phyloP scores from a whole-genome alignment of 192 early-diverging fungal species.

The Entomortierella parvispora region DNA sequence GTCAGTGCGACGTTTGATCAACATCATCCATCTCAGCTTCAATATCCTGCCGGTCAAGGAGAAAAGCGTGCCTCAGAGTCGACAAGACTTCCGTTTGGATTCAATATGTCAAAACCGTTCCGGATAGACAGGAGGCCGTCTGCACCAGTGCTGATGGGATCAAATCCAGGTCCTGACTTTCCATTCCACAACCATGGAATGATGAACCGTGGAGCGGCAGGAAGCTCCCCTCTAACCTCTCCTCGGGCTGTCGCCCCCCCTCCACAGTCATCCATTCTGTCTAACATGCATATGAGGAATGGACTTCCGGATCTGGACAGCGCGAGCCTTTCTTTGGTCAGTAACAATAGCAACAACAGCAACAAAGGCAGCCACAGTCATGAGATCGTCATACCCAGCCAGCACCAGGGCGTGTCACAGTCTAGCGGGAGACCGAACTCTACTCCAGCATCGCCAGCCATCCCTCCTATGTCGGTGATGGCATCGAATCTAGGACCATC shows the following conservation, averaged over 20 bases:
- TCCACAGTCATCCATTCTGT: slow-evolving; percentile 20
- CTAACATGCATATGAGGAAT: slow-evolving; percentile 31
- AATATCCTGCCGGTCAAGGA: slow-evolving; percentile 8
- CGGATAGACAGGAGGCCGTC: slow-evolving; percentile 37
- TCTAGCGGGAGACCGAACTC: slow-evolving; percentile 23
- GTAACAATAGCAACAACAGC: neutral
- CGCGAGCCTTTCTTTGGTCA: neutral
- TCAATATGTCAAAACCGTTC: slow-evolving; percentile 46
- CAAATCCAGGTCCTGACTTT: slow-evolving; percentile 25
- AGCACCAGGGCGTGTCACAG: slow-evolving; percentile 2
- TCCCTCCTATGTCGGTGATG: slow-evolving; percentile 21
- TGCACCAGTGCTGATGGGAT: slow-evolving; percentile 35
- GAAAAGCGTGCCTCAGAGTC: slow-evolving; percentile 5
- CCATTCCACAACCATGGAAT: slow-evolving; percentile 19
- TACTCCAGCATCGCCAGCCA: slow-evolving; percentile 37
- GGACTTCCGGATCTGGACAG: slow-evolving; percentile 19
- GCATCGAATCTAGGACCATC: slow-evolving; percentile 4
- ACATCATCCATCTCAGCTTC: slow-evolving; percentile 4
- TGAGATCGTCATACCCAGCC: slow-evolving; percentile 29
- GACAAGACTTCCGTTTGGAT: slow-evolving; percentile 32
- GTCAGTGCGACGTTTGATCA: slow-evolving; percentile 5
- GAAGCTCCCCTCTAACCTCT: slow-evolving; percentile 28
- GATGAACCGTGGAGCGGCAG: slow-evolving; percentile 10
- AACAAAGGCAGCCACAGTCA: slow-evolving; percentile 13
- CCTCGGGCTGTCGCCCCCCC: slow-evolving; percentile 30